These are phyloP conservation scores for Cymbopogon citratus DNA, from an alignment of 176 grass and related monocot genomes.

Conservation along the genomic window DNA sequence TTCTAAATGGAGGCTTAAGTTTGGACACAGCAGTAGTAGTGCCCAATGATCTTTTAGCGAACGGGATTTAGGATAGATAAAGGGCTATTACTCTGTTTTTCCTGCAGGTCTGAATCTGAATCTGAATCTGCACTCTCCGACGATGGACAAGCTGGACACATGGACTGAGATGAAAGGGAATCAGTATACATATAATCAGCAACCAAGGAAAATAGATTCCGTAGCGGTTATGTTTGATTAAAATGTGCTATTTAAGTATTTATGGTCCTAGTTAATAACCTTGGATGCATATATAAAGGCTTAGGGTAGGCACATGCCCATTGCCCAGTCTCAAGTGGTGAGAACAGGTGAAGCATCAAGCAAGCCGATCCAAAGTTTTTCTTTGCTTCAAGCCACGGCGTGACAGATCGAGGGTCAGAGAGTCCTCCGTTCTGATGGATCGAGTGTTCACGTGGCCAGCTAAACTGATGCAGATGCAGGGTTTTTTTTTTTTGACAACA, in stretches of 20 bases:
- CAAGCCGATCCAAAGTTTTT: slow-evolving; percentile 1
- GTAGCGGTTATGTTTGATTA: no score
- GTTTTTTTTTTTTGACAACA: no score
- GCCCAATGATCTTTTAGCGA: no score
- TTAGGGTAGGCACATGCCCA: not conserved
- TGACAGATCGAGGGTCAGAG: not conserved
- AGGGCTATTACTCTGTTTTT: no score
- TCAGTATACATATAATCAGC: not conserved
- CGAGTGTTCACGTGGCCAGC: not conserved
- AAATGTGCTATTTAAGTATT: not conserved
- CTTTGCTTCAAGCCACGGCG: not conserved
- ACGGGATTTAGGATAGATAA: no score
- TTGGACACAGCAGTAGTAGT: no score
- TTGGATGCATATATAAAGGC: no score
- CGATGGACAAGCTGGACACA: slow-evolving; percentile 12
- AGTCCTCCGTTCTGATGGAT: not conserved
- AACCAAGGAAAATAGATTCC: not conserved
- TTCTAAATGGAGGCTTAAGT: no score
- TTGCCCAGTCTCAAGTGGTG: not conserved
- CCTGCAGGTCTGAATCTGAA: not conserved
- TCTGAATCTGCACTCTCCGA: no score
- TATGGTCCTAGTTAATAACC: no score
- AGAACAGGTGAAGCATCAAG: not conserved
- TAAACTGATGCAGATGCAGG: no score
- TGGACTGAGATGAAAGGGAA: not conserved